These are phyloP conservation scores for Acacia melanoxylon DNA, from an alignment of 306 rosid species.

Conservation along the genomic window DNA sequence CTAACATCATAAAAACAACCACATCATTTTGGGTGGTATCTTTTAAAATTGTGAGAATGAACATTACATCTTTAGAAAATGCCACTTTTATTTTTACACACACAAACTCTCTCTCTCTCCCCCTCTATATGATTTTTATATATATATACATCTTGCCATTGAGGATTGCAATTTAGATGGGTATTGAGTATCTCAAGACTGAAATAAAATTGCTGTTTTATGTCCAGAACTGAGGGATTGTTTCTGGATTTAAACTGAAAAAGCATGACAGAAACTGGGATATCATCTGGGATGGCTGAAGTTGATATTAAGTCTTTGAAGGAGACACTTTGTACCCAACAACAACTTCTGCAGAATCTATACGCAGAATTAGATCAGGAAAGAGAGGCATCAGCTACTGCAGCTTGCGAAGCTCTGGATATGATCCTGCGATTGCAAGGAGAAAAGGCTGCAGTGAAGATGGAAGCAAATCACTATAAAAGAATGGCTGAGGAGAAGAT, in stretches of 20 bases:
- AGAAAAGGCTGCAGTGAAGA: slow-evolving; percentile 87
- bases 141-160: neutral
- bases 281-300: slow-evolving; percentile 49
- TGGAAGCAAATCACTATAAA: slow-evolving; percentile 91
- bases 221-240: slow-evolving; percentile 40
- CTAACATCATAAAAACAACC: neutral
- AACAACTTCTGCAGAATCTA: slow-evolving; percentile 77
- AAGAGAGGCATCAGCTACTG: slow-evolving; percentile 87
- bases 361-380: slow-evolving; percentile 80
- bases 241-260: slow-evolving; percentile 20
- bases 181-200: neutral
- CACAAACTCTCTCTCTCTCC: neutral
- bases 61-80: neutral
- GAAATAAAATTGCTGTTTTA: slow-evolving; percentile 4
- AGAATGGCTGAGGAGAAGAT: slow-evolving; percentile 95
- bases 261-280: slow-evolving; percentile 45
- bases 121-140: neutral
- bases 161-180: neutral
- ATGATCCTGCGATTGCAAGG: slow-evolving; percentile 95
- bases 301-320: slow-evolving; percentile 54
- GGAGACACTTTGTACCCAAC: slow-evolving; percentile 75
- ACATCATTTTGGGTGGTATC: neutral
- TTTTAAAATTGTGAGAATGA: neutral
- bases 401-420: slow-evolving; percentile 87
- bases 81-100: neutral